Base-by-base conservation (phyloP, 176 grass and related monocot species). In the Poa pratensis region DNA sequence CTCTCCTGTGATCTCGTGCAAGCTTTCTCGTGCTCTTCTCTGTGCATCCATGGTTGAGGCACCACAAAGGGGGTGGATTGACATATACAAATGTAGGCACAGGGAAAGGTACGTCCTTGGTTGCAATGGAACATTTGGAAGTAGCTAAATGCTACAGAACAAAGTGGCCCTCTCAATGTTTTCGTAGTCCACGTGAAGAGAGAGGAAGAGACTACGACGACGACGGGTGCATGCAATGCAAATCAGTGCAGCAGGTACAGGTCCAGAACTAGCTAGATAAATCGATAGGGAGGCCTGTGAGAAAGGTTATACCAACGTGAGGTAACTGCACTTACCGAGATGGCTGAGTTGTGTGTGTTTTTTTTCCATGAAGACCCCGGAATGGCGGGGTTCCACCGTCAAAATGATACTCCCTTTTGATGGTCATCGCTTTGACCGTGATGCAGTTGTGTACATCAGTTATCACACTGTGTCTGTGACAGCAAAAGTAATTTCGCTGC, bases 101-200 rank as follows among this genome's bases (percentile, higher is more conserved):
- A 80, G 28, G 1, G 26, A 80, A 79, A 79, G 80, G 52, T 75
- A n/a, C 2, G 70, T 49, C 24, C 69, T 37, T 37, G 5, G 35
- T 37, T 37, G 80, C 80, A 80, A 87, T 22, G 52, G 17, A 84
- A 76, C 75, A 80, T 76, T 83, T 80, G 75, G 85, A 90, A 32
- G 55, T 52, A 75, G 85, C 80, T 87, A 68, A 87, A 79, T 83
- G 85, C 80, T 90, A 87, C 76, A 76, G 75, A 84, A 90, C 81
- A 90, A 87, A 49, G 67, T 75, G 80, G 71, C 46, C 24, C 71
- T 74, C 19, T 78, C 48, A 75, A 83, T 48, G 55, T 32, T 52
- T 77, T 65, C 3, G 0, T 32, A 32, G 69, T 87, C 68, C 89
- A 80, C 80, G 75, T 87, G 75, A 83, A 85, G 84, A 78, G 83